These are phyloP conservation scores for Nakazawaea molendinolei DNA, from an alignment of 805 yeast genomes.

Conservation along the genomic window DNA sequence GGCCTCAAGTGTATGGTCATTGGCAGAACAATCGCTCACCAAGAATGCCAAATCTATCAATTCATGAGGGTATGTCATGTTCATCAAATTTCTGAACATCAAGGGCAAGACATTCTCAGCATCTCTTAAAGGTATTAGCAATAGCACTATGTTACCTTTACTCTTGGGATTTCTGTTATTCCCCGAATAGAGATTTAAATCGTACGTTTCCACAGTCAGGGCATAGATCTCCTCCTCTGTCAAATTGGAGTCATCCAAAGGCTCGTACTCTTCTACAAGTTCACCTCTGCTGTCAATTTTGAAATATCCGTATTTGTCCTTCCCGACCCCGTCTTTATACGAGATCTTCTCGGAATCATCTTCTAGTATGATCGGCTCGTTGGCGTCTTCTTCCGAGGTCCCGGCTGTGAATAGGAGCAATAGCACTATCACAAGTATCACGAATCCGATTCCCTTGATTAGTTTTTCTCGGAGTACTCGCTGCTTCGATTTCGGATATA, in stretches of 20 bases:
- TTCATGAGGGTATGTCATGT: constrained; percentile 76
- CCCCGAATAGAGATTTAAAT: constrained; percentile 53
- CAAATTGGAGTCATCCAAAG: neutral
- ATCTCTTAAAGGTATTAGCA: constrained; percentile 72
- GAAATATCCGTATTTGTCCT: constrained; percentile 9
- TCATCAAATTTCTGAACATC: constrained; percentile 82
- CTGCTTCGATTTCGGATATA: constrained; percentile 4
- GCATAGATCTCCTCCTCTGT: constrained; percentile 33
- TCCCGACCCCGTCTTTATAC: constrained; percentile 6
- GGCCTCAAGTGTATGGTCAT: constrained; percentile 59
- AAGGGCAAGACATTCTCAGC: constrained; percentile 73
- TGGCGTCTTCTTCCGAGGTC: neutral
- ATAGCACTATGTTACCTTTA: constrained; percentile 56
- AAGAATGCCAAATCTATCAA: constrained; percentile 75
- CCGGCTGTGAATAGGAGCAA: constrained; percentile 2
- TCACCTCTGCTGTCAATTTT: constrained; percentile 7
- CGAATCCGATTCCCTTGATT: neutral
- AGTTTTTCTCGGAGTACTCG: constrained; percentile 4
- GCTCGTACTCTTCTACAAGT: neutral
- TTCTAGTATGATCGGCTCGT: neutral
- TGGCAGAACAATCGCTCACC: constrained; percentile 71
- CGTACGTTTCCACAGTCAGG: constrained; percentile 52
- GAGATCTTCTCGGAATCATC: neutral
- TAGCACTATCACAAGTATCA: constrained; percentile 1
- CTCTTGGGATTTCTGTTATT: constrained; percentile 35